A percentile compares a stretch with the other conserved stretches of the same genome.
Conservation (phyloP, 2,329 filamentous ascomycete genomes). For the Triangularia setosa region DNA sequence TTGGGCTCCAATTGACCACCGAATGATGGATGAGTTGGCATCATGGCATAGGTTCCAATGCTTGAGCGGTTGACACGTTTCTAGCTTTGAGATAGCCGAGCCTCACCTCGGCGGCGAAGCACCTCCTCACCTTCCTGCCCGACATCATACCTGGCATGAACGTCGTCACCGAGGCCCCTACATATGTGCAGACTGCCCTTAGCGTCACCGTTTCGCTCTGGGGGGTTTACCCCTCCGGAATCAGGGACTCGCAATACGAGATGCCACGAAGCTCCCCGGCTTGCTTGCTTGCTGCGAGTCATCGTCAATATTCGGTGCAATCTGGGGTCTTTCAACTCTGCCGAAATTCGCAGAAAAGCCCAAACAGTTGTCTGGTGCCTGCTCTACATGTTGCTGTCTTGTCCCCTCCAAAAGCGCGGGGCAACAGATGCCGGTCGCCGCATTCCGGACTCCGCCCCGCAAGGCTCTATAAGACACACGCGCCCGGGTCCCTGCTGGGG, state of each 20-base stretch:
- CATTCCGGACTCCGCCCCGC: background rate
- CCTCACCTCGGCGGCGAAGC: slow-evolving; percentile 8
- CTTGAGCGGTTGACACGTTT: slow-evolving; percentile 14
- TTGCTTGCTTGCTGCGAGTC: background rate
- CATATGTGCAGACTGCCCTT: background rate
- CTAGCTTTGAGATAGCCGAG: slow-evolving; percentile 1
- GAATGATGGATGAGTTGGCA: slow-evolving; percentile 14
- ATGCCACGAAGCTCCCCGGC: background rate
- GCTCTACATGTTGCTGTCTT: background rate
- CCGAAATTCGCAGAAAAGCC: background rate
- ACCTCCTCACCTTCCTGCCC: slow-evolving; percentile 5
- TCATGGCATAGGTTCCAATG: slow-evolving; percentile 16
- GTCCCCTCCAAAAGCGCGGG: background rate
- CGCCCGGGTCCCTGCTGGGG: background rate
- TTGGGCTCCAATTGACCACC: slow-evolving; percentile 19
- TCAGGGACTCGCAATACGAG: background rate
- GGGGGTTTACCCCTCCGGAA: background rate
- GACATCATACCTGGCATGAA: background rate
- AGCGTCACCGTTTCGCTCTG: too few species aligned
- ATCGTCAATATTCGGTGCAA: too few species aligned
- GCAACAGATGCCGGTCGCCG: background rate
- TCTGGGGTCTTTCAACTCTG: background rate
- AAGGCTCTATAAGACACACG: background rate
- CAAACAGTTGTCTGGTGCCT: background rate
- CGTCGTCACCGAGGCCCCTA: background rate